Conservation (phyloP, 2,329 filamentous ascomycete genomes). For the Alternaria angustiovoidea region DNA sequence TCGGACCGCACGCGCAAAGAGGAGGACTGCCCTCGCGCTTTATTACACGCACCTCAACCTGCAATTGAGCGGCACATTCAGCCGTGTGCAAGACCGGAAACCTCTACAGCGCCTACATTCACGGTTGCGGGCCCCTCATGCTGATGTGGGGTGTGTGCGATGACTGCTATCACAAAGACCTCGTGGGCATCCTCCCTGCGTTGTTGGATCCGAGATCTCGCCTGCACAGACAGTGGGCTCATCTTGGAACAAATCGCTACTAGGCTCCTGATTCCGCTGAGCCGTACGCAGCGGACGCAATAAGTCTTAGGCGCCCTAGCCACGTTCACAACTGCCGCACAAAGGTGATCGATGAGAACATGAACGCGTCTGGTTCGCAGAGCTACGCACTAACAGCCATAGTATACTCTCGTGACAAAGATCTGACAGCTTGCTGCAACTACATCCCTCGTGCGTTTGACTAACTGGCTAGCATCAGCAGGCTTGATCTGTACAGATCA, state of each 20-base stretch:
- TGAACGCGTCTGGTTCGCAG: neutral
- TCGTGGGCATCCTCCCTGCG: constrained; percentile 12
- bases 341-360: neutral
- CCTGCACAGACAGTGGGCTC: constrained; percentile 1
- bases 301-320: neutral
- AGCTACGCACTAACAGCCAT: constrained; percentile 1
- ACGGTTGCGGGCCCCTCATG: constrained; percentile 3
- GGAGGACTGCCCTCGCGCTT: constrained; percentile 1
- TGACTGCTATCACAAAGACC: constrained; percentile 5
- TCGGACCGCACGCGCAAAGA: constrained; percentile 3
- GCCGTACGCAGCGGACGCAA: constrained; percentile 4
- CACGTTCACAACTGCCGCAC: constrained; percentile 5
- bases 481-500: constrained; percentile 3
- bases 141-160: constrained; percentile 15
- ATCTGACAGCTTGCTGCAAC: constrained; percentile 4
- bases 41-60: constrained; percentile 3
- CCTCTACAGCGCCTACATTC: constrained; percentile 4
- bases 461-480: constrained; percentile 6
- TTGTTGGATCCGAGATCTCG: constrained; percentile 10
- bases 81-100: constrained; percentile 3
- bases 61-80: constrained; percentile 5
- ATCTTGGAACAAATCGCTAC: constrained; percentile 10
- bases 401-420: constrained; percentile 6
- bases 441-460: constrained; percentile 6
- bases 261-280: constrained; percentile 5